Evolutionary conservation across 169 alveolate species (phyloP).

Genomic region (Miamiensis avidus): DNA sequence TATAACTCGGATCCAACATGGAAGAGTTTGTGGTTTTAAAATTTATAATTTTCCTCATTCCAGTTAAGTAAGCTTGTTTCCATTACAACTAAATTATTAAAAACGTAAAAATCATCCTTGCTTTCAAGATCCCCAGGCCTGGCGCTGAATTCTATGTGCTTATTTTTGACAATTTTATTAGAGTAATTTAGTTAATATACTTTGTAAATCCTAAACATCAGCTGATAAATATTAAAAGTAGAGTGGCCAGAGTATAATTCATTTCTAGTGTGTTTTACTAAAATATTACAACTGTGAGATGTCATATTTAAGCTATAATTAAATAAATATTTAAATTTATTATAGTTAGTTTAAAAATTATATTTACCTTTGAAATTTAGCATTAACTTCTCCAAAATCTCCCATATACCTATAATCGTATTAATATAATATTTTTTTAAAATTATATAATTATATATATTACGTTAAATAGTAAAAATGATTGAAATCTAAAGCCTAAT

Average conservation of each 20-base stretch:
- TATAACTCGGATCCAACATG: conserved; percentile 56
- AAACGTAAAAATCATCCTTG: conserved; percentile 54
- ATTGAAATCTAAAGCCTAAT: conserved; percentile 17
- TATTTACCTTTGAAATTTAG: conserved; percentile 1
- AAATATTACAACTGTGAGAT: conserved; percentile 22
- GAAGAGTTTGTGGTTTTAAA: conserved; percentile 29
- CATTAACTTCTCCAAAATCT: conserved; percentile 37
- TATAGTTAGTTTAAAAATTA: conserved; percentile 23
- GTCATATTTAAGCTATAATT: background rate
- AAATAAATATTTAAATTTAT: background rate
- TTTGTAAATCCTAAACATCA: conserved; percentile 55
- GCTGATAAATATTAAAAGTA: conserved; percentile 47
- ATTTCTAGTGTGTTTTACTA: conserved; percentile 30
- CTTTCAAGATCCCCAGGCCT: conserved; percentile 58
- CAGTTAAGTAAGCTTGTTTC: conserved; percentile 49
- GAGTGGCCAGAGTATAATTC: conserved; percentile 51
- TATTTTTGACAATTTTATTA: conserved; percentile 20
- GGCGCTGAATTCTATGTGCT: conserved; percentile 27
- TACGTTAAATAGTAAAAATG: conserved; percentile 37
- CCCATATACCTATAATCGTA: conserved; percentile 22
- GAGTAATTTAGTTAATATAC: conserved; percentile 33
- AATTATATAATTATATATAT: conserved; percentile 47
- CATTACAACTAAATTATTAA: conserved; percentile 37
- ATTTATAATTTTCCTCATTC: conserved; percentile 31
- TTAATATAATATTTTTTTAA: conserved; percentile 4